Evolutionary conservation across 1,139 yeast genomes (phyloP), one percentile per base, ranked within the genome.

Genomic region (Candida sp.): DNA sequence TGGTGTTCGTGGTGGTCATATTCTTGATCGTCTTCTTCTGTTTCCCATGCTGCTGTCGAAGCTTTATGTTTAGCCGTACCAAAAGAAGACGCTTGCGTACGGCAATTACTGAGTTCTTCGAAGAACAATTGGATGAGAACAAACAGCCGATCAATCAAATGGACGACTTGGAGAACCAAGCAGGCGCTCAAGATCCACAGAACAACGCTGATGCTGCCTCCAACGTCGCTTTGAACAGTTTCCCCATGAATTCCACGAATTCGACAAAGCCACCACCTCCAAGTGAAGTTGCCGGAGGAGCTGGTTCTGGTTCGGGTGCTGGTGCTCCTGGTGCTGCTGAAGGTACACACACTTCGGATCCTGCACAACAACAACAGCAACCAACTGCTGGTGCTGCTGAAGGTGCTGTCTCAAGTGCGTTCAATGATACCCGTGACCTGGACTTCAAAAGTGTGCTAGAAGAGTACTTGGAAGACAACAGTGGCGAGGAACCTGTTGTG

Each of bases 381-480:
- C 17, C 17, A 17, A 17, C 17, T 17, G 17, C 7, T 11, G 42
- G 7, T 26, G 23, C 22, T 38, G n/a, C 22, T 26, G 42, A 26
- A 11, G 12, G 23, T 11, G 34, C 23, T 11, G 25, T 4, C n/a
- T 33, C 7, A 25, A n/a, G 11, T 23, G 34, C n/a, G 9, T 6
- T 17, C 17, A 11, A 22, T 27, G 48, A 41, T 22, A 44, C 45
- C 11, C 42, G 45, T n/a, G 48, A 45, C 37, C 61, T 60, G 62
- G 65, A 56, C 32, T 62, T 55, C 41, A 51, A 50, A 28, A 58
- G 61, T 52, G 63, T 62, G 2, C 46, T 56, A 12, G 63, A 59
- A 23, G 51, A 55, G 5, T 60, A 65, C 43, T 58, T 61, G 39
- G 50, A 50, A 38, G 38, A 54, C 4, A 50, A 59, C 5, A 46